Evolutionary conservation across 352 stramenopile species (phyloP), one percentile per base, ranked within the genome.

Genomic region (Globisporangium yorkense): DNA sequence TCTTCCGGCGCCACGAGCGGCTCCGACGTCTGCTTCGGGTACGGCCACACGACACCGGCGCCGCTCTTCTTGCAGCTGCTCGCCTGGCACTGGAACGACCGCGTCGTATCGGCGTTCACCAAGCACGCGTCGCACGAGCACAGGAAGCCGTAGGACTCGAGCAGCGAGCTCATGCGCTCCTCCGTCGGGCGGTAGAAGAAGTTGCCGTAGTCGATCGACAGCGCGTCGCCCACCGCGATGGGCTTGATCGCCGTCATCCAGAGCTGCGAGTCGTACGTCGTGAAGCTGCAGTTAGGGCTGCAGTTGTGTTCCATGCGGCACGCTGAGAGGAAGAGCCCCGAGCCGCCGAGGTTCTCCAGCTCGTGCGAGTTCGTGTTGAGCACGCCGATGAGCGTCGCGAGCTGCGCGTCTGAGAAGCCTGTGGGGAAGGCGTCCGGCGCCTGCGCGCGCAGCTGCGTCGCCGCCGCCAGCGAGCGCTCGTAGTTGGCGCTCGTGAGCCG

Each of bases 171-270:
- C 49, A 79, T 68, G 15, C 82, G 77, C 60, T 92, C 82, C 0
- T 66, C 67, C 12, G 71, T 86, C 8, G 79, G 77, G 2, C 77
- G 75, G 67, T 88, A 92, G 59, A 88, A 88, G 54, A 88, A 88
- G 59, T 89, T 87, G 54, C 76, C 80, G 51, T 88, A 88, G 67
- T 92, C 82, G 53, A 92, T 88, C 27, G 82, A 89, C 24, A 92
- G 65, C 31, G 75, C 70, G 50, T 89, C 74, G 52, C 79, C 76
- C 6, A 69, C 69, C 12, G 67, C 72, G 21, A 92, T 84, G 18
- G 72, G 67, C n/a, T 74, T 69, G 59, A 89, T 88, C 49, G 82
- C 79, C 3, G 78, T 89, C 72, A 92, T 85, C 78, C 76, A 89
- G n/a, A 92, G 64, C 58, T 71, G 74, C 31, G 70, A 70, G 43